Evolutionary conservation across 2,329 filamentous ascomycete genomes (phyloP).

Genomic region (Aureobasidium sp.): DNA sequence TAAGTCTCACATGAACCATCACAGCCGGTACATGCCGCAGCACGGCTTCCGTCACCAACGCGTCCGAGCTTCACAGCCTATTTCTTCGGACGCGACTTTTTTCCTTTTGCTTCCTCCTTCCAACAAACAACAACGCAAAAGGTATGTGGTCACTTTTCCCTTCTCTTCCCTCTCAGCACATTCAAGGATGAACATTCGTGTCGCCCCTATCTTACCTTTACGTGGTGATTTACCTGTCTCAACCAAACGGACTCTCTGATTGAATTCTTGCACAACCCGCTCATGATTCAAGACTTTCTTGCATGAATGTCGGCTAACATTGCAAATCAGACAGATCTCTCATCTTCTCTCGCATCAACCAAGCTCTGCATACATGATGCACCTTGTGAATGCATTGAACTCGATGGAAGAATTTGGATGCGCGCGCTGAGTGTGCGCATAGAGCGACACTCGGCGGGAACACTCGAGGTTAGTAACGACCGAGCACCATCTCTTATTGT

Average conservation of each 20-base stretch:
- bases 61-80: constrained; percentile 13
- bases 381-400: not conserved
- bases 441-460: not conserved
- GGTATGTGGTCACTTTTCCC: constrained; percentile 14
- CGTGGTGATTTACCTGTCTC: constrained; percentile 56
- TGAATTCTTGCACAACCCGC: constrained; percentile 17
- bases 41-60: constrained; percentile 8
- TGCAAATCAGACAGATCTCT: constrained; percentile 11
- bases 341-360: not conserved
- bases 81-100: constrained; percentile 13
- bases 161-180: not conserved
- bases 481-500: not conserved
- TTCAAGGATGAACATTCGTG: constrained; percentile 47
- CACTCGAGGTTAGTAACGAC: constrained; percentile 1
- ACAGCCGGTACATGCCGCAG: not conserved
- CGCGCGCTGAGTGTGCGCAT: constrained; percentile 1
- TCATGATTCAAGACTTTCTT: not conserved
- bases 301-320: constrained; percentile 13
- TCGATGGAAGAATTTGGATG: not conserved
- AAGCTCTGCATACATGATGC: constrained; percentile 16
- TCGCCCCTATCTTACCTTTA: constrained; percentile 56
- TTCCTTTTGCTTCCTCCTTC: not conserved
- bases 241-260: constrained; percentile 56
- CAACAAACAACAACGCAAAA: constrained; percentile 3
- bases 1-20: constrained; percentile 7